Conservation (phyloP, 306 rosid genomes). For the Alnus glutinosa region DNA sequence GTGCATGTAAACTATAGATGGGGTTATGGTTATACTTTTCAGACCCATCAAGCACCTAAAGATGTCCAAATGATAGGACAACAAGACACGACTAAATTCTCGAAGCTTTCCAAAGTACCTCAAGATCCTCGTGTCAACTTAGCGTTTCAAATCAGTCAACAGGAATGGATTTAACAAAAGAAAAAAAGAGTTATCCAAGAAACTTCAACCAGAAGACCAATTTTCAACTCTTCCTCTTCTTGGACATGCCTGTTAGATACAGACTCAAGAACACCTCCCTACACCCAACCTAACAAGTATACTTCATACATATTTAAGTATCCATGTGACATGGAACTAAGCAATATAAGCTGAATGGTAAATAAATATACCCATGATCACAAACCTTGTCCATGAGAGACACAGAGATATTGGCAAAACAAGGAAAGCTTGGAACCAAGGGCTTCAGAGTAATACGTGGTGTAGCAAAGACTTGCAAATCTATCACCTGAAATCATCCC, state of each 20-base stretch:
- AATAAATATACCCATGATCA: constrained; percentile 18
- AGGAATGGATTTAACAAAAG: neutral
- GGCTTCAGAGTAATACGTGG: constrained; percentile 94
- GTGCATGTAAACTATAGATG: neutral
- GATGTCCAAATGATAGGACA: neutral
- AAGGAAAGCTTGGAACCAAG: constrained; percentile 96
- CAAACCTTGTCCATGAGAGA: constrained; percentile 96
- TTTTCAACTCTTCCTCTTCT: neutral
- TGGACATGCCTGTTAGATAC: neutral
- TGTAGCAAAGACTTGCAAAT: constrained; percentile 72
- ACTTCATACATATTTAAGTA: constrained; percentile 5
- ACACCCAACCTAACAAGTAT: neutral
- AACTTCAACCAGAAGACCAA: neutral
- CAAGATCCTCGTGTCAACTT: neutral
- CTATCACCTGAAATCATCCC: constrained; percentile 58
- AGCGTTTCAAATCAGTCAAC: neutral
- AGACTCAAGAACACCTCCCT: neutral
- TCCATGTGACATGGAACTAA: neutral
- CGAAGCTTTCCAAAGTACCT: neutral
- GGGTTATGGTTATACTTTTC: neutral
- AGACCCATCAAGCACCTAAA: neutral
- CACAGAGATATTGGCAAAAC: constrained; percentile 76
- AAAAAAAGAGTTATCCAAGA: neutral
- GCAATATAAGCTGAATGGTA: constrained; percentile 3
- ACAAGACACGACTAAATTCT: neutral